A percentile compares a stretch with the other conserved stretches of the same genome.
Conservation (phyloP, 148 eudicot species). For the Arctostaphylos glauca region DNA sequence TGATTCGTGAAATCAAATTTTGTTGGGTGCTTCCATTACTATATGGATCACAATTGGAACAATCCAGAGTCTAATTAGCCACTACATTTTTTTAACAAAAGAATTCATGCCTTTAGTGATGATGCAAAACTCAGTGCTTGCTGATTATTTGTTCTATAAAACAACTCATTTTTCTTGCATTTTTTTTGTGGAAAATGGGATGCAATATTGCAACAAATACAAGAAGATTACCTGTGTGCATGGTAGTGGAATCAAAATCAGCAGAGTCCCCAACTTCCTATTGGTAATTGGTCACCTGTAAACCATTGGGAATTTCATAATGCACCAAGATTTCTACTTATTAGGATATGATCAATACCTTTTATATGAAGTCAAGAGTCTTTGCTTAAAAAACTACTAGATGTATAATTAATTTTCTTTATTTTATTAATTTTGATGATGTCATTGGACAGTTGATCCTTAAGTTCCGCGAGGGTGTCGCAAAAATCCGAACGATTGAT, state of each 20-base stretch:
- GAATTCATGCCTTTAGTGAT: background rate
- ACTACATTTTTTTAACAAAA: constrained; percentile 1
- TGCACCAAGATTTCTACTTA: background rate
- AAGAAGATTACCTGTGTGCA: background rate
- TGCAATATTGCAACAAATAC: background rate
- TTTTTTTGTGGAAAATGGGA: background rate
- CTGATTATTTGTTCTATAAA: background rate
- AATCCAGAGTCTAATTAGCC: background rate
- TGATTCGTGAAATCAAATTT: constrained; percentile 43
- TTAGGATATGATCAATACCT: background rate
- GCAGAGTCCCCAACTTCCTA: background rate
- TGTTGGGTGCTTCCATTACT: too few species aligned
- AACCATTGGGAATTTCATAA: background rate
- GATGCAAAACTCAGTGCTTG: background rate
- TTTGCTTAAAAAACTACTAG: too few species aligned
- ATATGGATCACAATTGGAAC: too few species aligned
- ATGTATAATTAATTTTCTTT: too few species aligned
- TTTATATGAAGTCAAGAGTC: background rate
- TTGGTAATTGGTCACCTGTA: background rate
- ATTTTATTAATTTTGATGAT: too few species aligned
- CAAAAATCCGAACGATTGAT: too few species aligned
- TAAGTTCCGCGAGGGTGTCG: too few species aligned
- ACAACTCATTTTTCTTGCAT: background rate
- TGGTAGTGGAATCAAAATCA: constrained; percentile 6
- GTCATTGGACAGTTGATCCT: too few species aligned